Base-by-base conservation (phyloP, 2,329 filamentous ascomycete species). In the Talaromyces islandicus region DNA sequence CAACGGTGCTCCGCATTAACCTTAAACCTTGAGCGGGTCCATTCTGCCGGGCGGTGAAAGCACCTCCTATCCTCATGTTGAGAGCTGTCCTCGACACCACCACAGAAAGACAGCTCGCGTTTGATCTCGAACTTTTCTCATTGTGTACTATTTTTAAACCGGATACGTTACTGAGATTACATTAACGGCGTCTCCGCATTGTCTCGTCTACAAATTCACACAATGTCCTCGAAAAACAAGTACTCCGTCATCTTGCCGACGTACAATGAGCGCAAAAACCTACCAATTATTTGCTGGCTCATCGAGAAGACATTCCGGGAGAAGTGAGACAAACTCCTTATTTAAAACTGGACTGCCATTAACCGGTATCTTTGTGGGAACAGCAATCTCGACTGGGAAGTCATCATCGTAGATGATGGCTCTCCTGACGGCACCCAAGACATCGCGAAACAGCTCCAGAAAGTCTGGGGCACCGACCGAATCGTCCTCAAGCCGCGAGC, bases 161-260 rank as follows among this genome's bases (percentile, higher is more conserved):
- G 17, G 43, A 46, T 24, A 46, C n/a, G 10, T 4, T 4, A 12
- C 9, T 46, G 19, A 46, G n/a, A 10, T 3, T 46, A 46, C 43
- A 24, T 10, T 11, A 4, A 24, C 43, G 43, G 43, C 11, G 9
- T n/a, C 19, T 14, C 48, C 27, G 35, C 29, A 58, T 58, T 58
- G 21, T n/a, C 27, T 53, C 30, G 25, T 25, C 54, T 24, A 51
- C 11, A 29, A n/a, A 62, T 46, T 62, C 66, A 73, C 66, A 73
- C 64, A 51, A 78, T 78, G 75, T 64, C 63, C 58, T 65, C 75
- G 54, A 79, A 82, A 66, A 83, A 94, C 83, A 96, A 93, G 80
- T 99, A 97, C 84, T 96, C 93, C 67, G 88, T 99, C 73, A 93
- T 99, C 73, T 86, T 99, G 66, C 94, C 94, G 60, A 99, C 94